Conservation (phyloP, 2,329 filamentous ascomycete species). For the Rasamsonia emersonii region DNA sequence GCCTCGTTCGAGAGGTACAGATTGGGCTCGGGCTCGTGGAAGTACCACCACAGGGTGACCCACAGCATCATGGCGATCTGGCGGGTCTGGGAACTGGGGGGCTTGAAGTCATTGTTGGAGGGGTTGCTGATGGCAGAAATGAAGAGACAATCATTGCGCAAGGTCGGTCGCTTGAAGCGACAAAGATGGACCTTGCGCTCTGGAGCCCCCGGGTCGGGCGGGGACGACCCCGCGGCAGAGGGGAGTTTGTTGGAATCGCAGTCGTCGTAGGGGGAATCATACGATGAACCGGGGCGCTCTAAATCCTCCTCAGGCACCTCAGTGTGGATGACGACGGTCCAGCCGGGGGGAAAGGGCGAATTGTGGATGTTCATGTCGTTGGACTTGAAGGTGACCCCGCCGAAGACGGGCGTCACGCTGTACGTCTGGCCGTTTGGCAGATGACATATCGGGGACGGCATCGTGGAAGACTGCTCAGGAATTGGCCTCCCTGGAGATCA, state of each 20-base stretch:
- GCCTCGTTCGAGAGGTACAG: conserved; percentile 54
- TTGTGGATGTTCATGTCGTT: conserved; percentile 63
- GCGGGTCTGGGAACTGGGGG: conserved; percentile 69
- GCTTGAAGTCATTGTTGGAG: conserved; percentile 68
- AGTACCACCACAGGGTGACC: conserved; percentile 95
- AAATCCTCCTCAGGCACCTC: conserved; percentile 39
- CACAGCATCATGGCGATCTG: conserved; percentile 97
- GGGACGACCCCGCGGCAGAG: too few species aligned
- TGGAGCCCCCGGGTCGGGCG: too few species aligned
- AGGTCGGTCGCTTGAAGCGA: conserved; percentile 65
- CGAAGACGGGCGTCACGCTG: conserved; percentile 76
- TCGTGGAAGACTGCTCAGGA: too few species aligned
- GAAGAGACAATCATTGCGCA: conserved; percentile 73
- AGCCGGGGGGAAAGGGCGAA: conserved; percentile 65
- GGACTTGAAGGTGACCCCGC: conserved; percentile 82
- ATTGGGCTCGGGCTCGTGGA: conserved; percentile 72
- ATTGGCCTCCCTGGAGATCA: too few species aligned
- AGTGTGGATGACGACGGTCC: conserved; percentile 80
- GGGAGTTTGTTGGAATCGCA: conserved; percentile 5
- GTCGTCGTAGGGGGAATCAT: neutral
- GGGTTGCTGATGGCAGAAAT: conserved; percentile 88
- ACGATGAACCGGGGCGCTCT: conserved; percentile 4
- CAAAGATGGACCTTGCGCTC: conserved; percentile 27
- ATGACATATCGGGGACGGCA: conserved; percentile 32
- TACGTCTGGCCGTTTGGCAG: conserved; percentile 83